A percentile compares a stretch with the other conserved stretches of the same genome.
phyloP scores from a whole-genome alignment of 805 yeast species.

The baker's yeast (Saccharomyces cerevisiae) region DNA sequence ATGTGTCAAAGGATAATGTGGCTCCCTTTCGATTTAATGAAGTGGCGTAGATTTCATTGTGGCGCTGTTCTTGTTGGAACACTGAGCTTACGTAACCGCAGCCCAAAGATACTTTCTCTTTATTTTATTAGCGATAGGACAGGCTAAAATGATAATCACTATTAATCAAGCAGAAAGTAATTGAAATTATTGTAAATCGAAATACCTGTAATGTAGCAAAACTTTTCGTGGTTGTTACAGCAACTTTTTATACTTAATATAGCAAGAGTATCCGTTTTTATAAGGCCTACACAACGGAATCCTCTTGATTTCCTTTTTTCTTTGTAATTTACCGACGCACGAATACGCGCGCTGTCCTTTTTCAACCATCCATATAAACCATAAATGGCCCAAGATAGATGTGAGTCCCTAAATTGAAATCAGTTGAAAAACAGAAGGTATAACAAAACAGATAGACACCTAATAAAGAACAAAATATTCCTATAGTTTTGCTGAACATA shows the following conservation, averaged over 20 bases:
- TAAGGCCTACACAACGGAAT: not conserved
- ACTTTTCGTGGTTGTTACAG: not conserved
- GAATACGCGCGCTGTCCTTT: not conserved
- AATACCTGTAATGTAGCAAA: not conserved
- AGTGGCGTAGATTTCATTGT: no score
- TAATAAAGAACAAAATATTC: not conserved
- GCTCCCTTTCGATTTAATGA: no score
- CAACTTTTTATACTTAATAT: not conserved
- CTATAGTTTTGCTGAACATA: not conserved
- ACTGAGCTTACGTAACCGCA: no score
- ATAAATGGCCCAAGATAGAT: not conserved
- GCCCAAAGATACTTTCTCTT: no score
- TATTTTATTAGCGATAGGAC: no score
- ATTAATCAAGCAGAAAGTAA: not conserved
- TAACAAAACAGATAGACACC: not conserved
- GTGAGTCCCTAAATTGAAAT: not conserved
- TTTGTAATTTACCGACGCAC: not conserved
- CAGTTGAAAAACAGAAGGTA: not conserved
- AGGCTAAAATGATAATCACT: no score
- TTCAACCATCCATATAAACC: not conserved
- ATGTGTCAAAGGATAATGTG: no score
- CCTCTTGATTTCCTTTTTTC: not conserved
- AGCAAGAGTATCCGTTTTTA: not conserved
- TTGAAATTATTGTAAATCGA: not conserved
- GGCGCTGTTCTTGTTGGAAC: no score